Evolutionary conservation across 2,329 filamentous ascomycete species (phyloP).

Genomic region (Colletotrichum salicis): DNA sequence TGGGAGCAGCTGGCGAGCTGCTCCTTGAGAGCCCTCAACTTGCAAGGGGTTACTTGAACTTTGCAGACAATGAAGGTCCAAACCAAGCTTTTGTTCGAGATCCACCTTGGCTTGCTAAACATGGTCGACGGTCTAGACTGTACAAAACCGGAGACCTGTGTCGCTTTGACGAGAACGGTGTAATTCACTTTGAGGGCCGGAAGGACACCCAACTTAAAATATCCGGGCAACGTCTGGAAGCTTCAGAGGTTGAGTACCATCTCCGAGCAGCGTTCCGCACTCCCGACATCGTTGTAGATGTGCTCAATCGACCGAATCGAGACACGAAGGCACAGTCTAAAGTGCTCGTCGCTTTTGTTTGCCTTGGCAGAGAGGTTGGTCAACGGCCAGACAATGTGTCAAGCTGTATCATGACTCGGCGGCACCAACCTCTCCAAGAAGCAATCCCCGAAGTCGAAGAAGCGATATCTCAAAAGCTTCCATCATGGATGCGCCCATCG

Average conservation of each 20-base stretch:
- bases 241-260: constrained; percentile 41
- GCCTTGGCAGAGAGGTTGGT: neutral
- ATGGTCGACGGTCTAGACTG: constrained; percentile 16
- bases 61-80: constrained; percentile 6
- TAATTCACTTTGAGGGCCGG: constrained; percentile 36
- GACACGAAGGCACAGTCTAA: neutral
- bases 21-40: constrained; percentile 26
- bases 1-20: constrained; percentile 28
- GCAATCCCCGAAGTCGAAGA: neutral
- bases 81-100: constrained; percentile 25
- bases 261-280: constrained; percentile 5
- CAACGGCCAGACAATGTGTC: neutral
- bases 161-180: constrained; percentile 16
- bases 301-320: constrained; percentile 6
- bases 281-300: constrained; percentile 26
- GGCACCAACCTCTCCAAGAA: neutral
- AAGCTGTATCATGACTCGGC: neutral
- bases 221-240: constrained; percentile 45
- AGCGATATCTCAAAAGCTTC: constrained; percentile 1
- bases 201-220: constrained; percentile 41
- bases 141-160: constrained; percentile 37
- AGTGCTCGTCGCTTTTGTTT: constrained; percentile 24
- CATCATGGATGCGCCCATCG: constrained; percentile 31
- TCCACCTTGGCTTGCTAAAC: constrained; percentile 15
- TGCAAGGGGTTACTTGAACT: constrained; percentile 28